Evolutionary conservation across 2,329 filamentous ascomycete species (phyloP).

Genomic region (Cladosporium cucumerinum): DNA sequence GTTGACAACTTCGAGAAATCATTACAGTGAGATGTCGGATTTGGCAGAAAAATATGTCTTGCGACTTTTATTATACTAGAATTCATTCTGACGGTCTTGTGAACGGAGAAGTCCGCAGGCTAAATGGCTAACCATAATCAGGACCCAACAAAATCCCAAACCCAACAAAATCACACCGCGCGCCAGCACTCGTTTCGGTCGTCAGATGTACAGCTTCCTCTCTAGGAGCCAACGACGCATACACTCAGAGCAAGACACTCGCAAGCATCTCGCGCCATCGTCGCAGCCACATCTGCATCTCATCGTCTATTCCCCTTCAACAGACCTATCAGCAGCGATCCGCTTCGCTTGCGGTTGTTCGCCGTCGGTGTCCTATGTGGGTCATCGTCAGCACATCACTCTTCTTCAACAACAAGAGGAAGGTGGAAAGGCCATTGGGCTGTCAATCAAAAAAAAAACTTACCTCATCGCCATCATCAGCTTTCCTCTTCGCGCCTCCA

Average conservation of each 20-base stretch:
- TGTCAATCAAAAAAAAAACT: background rate
- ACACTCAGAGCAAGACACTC: background rate
- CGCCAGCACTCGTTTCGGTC: background rate
- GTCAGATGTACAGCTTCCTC: background rate
- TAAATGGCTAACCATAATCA: background rate
- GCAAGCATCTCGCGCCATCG: background rate
- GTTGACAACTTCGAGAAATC: background rate
- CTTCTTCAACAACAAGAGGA: background rate
- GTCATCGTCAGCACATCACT: slow-evolving; percentile 3
- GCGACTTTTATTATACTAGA: background rate
- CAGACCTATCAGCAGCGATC: background rate
- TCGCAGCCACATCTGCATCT: background rate
- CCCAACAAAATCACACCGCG: background rate
- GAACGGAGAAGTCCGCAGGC: background rate
- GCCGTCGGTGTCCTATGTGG: background rate
- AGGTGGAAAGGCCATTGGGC: background rate
- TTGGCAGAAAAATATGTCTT: background rate
- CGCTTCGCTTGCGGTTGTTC: slow-evolving; percentile 2
- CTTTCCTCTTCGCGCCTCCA: slow-evolving; percentile 33
- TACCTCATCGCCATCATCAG: slow-evolving; percentile 25
- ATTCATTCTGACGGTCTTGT: background rate
- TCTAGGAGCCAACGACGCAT: background rate
- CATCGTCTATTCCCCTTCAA: background rate
- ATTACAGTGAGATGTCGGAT: background rate
- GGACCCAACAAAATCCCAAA: background rate